Percentiles rank a stretch among this genome's conserved stretches.
Evolutionary conservation across 768 basidiomycete species (phyloP).

Genomic region (Amylocystis lapponica): DNA sequence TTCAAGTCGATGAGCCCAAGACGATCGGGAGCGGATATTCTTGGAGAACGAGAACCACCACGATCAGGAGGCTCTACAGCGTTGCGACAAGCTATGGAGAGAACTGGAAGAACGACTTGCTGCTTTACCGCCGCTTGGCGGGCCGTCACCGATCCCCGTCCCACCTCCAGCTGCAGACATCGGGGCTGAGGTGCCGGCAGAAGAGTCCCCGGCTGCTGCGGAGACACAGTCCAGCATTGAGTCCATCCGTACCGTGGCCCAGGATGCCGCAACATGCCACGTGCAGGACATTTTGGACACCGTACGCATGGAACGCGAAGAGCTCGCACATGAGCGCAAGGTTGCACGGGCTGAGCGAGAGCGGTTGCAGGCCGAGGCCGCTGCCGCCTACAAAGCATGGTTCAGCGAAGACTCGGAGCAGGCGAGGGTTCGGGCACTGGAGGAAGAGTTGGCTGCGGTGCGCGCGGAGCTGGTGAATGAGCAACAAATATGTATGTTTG

Average conservation of each 20-base stretch:
- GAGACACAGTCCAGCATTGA: constrained; percentile 31
- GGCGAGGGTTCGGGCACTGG: constrained; percentile 18
- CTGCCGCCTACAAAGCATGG: constrained; percentile 37
- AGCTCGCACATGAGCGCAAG: constrained; percentile 50
- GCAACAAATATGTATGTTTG: constrained; percentile 46
- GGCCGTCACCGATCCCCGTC: constrained; percentile 11
- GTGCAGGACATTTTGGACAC: constrained; percentile 54
- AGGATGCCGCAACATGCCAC: constrained; percentile 52
- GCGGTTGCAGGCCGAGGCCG: constrained; percentile 38
- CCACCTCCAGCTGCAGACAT: constrained; percentile 12
- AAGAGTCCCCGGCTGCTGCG: constrained; percentile 8
- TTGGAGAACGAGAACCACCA: constrained; percentile 53
- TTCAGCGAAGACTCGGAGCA: constrained; percentile 21
- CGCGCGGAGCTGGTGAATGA: constrained; percentile 55
- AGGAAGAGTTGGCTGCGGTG: constrained; percentile 16
- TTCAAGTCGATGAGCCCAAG: constrained; percentile 57
- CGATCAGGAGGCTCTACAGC: constrained; percentile 48
- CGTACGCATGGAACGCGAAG: constrained; percentile 54
- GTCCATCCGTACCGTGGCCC: constrained; percentile 37
- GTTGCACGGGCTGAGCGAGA: constrained; percentile 49
- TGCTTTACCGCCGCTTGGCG: constrained; percentile 7
- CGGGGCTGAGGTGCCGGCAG: constrained; percentile 1
- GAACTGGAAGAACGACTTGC: constrained; percentile 19
- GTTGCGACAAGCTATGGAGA: constrained; percentile 38
- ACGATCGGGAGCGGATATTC: constrained; percentile 57